Base-by-base conservation (phyloP, 2,329 filamentous ascomycete species). In the Lachnellula cervina region DNA sequence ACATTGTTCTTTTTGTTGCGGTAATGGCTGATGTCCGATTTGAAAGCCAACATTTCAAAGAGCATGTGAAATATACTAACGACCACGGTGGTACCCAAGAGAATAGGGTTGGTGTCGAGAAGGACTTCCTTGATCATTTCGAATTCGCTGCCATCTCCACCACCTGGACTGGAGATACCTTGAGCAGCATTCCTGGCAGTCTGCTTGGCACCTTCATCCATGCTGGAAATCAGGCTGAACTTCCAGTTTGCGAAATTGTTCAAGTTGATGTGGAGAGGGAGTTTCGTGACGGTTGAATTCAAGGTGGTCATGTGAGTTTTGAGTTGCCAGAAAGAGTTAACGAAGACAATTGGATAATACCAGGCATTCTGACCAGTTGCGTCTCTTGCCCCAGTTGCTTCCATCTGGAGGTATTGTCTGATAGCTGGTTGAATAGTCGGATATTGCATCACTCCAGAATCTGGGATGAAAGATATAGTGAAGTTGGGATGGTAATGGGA, bases 1-100 rank as follows among this genome's bases (percentile, higher is more conserved):
- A 99, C 89, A 57, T 96, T 94, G 76, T 97, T 95, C 80, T 99
- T 99, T 87, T 99, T 99, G 79, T 97, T 97, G 70, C 92, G 90
- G 84, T 94, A 99, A 74, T 99, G 94, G 49, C 91, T 85, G 70
- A 99, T 96, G 70, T 99, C 94, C 70, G 88, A 96, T 68, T 96
- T 96, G 77, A 99, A 99, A 1, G 94, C 94, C 35, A 99, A 82
- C 68, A 89, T 92, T 74, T 99, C 94, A 61, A 99, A 93, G 64
- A 99, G 78, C 81, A 96, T 91, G 75, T 99, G 94, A 40, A 94
- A 80, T 56, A 99, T 81, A 61, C 85, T 92, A 64, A 96, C 94
- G 8, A 95, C 72, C 25, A 84, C 84, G 0, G 94, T 99, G 34
- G 95, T 86, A 25, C 81, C 86, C 40, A 99, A 83, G 32, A 99